A percentile compares a stretch with the other conserved stretches of the same genome.
Conservation (phyloP, 2,329 filamentous ascomycete species). For the Alternaria sp. region DNA sequence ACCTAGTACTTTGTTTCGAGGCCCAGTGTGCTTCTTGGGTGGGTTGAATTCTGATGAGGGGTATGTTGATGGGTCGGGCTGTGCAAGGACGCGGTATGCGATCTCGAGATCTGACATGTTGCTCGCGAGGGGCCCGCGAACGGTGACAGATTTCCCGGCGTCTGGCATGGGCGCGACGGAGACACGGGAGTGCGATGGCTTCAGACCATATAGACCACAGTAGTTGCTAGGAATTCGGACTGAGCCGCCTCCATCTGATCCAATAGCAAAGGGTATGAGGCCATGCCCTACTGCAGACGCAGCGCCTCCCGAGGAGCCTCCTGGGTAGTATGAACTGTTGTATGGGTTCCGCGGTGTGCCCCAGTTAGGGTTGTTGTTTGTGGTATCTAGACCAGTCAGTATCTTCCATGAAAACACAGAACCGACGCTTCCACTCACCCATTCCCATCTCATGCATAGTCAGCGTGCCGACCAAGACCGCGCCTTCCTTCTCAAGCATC, state of each 20-base stretch:
- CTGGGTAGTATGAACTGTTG: slow-evolving; percentile 77
- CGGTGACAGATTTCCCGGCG: slow-evolving; percentile 67
- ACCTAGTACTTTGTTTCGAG: slow-evolving; percentile 68
- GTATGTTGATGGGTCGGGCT: slow-evolving; percentile 69
- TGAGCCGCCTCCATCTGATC: slow-evolving; percentile 75
- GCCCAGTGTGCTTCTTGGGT: slow-evolving; percentile 53
- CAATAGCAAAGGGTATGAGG: slow-evolving; percentile 75
- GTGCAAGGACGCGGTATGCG: slow-evolving; percentile 81
- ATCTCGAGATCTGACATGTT: slow-evolving; percentile 79
- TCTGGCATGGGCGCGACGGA: slow-evolving; percentile 64
- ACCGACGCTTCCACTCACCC: slow-evolving; percentile 50
- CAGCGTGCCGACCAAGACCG: slow-evolving; percentile 75
- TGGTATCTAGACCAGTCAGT: slow-evolving; percentile 64
- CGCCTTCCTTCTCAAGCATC: slow-evolving; percentile 76
- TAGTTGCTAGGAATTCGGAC: slow-evolving; percentile 76
- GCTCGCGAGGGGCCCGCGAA: slow-evolving; percentile 76
- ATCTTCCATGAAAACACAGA: neutral
- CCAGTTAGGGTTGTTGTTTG: slow-evolving; percentile 78
- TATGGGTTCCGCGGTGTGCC: slow-evolving; percentile 81
- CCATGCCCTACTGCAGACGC: slow-evolving; percentile 74
- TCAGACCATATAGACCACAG: slow-evolving; percentile 83
- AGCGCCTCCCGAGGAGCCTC: slow-evolving; percentile 80
- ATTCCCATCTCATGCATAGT: slow-evolving; percentile 83
- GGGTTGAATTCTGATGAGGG: slow-evolving; percentile 69
- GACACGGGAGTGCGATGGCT: slow-evolving; percentile 76